Evolutionary conservation across 225 moss, liverwort and hornwort genomes (phyloP), one percentile per base, ranked within the genome.

Genomic region (Sphagnum contortum): DNA sequence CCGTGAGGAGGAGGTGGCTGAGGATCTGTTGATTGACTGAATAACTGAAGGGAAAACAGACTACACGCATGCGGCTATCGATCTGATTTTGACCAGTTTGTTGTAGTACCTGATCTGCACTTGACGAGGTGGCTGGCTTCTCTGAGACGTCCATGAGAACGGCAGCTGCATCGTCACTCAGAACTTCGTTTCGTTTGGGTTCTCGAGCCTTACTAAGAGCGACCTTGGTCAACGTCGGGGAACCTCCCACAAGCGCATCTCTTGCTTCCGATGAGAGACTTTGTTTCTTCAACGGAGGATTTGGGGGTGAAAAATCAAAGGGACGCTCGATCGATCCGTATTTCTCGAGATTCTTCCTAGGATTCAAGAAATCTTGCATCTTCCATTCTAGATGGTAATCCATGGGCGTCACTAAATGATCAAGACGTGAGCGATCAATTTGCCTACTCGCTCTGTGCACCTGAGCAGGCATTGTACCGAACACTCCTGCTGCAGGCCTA

Each of bases 321-420:
- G 57, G 45, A 0, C 46, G 73, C 48, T 75, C 53, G 50, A 69
- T 69, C 55, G 80, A 79, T 2, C 77, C 70, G 9, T 81, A 78
- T 4, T 65, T 64, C 55, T 48, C 57, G 57, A 71, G 66, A 57
- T 77, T 76, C 1, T 46, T 0, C 2, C 81, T 61, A 45, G 80
- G 80, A 12, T 86, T 4, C 0, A 69, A 47, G 5, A 73, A 71
- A 64, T 94, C 87, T 68, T 83, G 89, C 13, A 69, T 67, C 6
- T 81, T 70, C 94, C 91, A 91, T 57, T 76, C 69, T 57, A 69
- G 68, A 48, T 76, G 68, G 29, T 4, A 47, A 73, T 81, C 59
- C 3, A 89, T n/a, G 13, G 91, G 81, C 4, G 76, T 87, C 14
- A 69, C 81, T 64, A 73, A 71, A 29, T 91, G 87, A 63, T 91